Percentiles rank a stretch among this genome's conserved stretches.
Conservation (phyloP, 805 yeast species). For the Hanseniaspora meyeri region DNA sequence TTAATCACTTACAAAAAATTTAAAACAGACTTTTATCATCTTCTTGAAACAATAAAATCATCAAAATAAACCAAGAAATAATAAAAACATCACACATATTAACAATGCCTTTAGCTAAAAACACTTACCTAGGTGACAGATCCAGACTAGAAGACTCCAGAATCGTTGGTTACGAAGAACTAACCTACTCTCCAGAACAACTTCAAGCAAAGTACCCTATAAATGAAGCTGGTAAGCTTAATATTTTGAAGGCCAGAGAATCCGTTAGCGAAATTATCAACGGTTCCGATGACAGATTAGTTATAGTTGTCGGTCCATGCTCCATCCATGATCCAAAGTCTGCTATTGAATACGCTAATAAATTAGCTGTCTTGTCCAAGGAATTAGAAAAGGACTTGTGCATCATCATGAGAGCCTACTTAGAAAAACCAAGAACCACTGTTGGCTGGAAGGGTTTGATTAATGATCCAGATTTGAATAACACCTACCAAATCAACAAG, state of each 20-base stretch:
- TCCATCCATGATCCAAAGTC: constrained; percentile 90
- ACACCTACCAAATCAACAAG: constrained; percentile 84
- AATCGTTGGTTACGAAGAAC: constrained; percentile 82
- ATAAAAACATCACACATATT: not conserved
- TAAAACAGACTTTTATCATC: no score
- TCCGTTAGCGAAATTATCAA: constrained; percentile 32
- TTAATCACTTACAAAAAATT: no score
- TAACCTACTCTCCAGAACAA: constrained; percentile 78
- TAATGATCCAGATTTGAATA: constrained; percentile 93
- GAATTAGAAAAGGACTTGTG: constrained; percentile 61
- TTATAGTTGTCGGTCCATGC: constrained; percentile 92
- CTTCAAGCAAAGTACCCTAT: constrained; percentile 77
- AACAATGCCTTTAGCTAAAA: constrained; percentile 45
- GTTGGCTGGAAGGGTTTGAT: constrained; percentile 99
- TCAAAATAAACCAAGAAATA: no score
- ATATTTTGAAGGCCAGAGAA: constrained; percentile 64
- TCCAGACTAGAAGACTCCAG: constrained; percentile 64
- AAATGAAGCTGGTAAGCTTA: constrained; percentile 44
- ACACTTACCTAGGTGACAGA: constrained; percentile 76
- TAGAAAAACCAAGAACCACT: constrained; percentile 96
- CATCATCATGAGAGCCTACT: constrained; percentile 92
- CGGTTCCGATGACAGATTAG: constrained; percentile 75
- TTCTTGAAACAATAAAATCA: no score
- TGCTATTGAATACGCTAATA: constrained; percentile 74
- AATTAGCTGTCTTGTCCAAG: constrained; percentile 46